phyloP scores from a whole-genome alignment of 768 basidiomycete genomes.

The Termitomyces sp. region DNA sequence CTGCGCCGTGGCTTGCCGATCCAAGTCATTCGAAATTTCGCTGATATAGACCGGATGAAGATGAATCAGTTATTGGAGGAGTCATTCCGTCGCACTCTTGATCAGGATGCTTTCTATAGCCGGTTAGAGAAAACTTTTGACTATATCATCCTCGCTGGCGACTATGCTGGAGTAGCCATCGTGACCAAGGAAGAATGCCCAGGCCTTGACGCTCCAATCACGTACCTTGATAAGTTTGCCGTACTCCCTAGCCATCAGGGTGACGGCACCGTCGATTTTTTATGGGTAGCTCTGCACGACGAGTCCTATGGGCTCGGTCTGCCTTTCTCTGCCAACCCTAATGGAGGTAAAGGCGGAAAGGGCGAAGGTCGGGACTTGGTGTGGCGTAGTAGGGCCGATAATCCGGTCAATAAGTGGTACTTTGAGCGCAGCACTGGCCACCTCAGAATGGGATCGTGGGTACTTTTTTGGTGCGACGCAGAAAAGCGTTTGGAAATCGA shows the following conservation, averaged over 20 bases:
- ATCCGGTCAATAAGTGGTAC: constrained; percentile 99
- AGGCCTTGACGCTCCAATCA: constrained; percentile 48
- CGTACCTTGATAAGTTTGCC: constrained; percentile 98
- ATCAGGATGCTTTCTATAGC: constrained; percentile 70
- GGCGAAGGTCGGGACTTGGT: constrained; percentile 94
- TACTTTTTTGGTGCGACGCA: constrained; percentile 98
- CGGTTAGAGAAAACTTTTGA: constrained; percentile 79
- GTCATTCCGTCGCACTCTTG: constrained; percentile 75
- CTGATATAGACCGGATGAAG: constrained; percentile 72
- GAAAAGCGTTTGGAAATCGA: constrained; percentile 79
- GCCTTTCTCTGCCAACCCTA: constrained; percentile 91
- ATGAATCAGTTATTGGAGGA: constrained; percentile 82
- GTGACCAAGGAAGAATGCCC: constrained; percentile 66
- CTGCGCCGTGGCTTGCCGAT: constrained; percentile 87
- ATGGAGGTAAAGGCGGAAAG: constrained; percentile 85
- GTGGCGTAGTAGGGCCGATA: constrained; percentile 90
- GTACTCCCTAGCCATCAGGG: constrained; percentile 94
- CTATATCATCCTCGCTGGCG: constrained; percentile 91
- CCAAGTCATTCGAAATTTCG: constrained; percentile 66
- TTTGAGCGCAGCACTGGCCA: constrained; percentile 95
- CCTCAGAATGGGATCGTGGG: constrained; percentile 80
- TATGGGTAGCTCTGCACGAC: constrained; percentile 98
- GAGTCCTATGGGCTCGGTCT: constrained; percentile 97
- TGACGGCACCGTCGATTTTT: constrained; percentile 97
- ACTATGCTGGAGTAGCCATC: constrained; percentile 93